Base-by-base conservation (phyloP, 1,284 basidiomycete genomes). In the Trametes pubescens region DNA sequence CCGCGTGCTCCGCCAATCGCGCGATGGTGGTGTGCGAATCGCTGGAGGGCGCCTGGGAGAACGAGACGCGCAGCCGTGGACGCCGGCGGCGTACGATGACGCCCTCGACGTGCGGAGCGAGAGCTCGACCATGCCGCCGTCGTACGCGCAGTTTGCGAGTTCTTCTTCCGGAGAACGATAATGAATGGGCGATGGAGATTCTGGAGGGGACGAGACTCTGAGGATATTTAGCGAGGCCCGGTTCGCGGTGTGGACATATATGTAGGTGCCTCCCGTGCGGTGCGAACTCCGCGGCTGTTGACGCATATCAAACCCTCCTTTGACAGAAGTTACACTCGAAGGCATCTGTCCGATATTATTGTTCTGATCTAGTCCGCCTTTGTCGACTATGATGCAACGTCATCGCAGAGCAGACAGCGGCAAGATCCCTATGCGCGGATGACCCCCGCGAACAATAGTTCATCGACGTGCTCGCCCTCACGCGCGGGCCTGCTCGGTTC, bases 71-170 rank as follows among this genome's bases (percentile, higher is more conserved):
- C 38, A 57, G 29, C 51, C 24, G 53, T 49, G 53, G 43, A 35
- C 46, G 18, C 61, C 57, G 4, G 51, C 56, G 18, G 61, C 56
- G 58, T 63, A 60, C 29, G 29, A 32, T 32, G 29, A 32, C 29
- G 29, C 29, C 4, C 29, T 32, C 29, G 29, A 32, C 8, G 29
- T 32, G 8, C 29, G 29, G 58, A 66, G 55, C 40, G 53, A 62
- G 57, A 53, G 48, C 21, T 65, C 64, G 57, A 60, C 57, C 44
- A 35, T 66, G 54, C 65, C 65, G 11, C 58, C 61, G 10, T 60
- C 61, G 14, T 63, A 57, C 32, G 58, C 56, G 43, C 51, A 54
- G 32, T 63, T 54, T 22, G 9, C 40, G 37, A 32, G 48, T 22
- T n/a, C 60, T 18, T 22, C n/a, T 24, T 22, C 44, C 21, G 34